Evolutionary conservation across 2,329 filamentous ascomycete species (phyloP), one percentile per base, ranked within the genome.

Genomic region (Aspergillus sergii): DNA sequence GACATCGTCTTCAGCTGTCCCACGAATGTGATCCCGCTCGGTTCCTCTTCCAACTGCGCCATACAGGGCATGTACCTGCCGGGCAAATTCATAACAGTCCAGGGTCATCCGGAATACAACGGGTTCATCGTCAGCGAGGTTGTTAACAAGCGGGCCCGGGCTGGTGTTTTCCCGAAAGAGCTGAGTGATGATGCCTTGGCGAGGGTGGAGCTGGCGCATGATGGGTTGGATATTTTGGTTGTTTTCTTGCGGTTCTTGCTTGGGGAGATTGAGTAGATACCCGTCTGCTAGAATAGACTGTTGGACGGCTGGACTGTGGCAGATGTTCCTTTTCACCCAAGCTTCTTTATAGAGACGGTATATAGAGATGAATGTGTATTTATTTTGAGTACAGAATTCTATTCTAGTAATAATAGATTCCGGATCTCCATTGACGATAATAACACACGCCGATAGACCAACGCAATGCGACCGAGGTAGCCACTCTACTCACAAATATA

Each of bases 101-200:
- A 97, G 80, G 93, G 92, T 7, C 93, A 96, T 76, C 93, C 93
- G 0, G 93, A 97, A 76, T 95, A 94, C 75, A 91, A 84, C 4
- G 83, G 84, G 63, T 84, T 88, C 19, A 93, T 96, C 67, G 86
- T 93, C 70, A 81, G 80, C 21, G 89, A 92, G 75, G 78, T 96
- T 43, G 78, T 94, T 60, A 82, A 85, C 64, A 79, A 84, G 64
- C 84, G 93, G 61, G 86, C 91, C 72, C 81, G 83, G 32, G 81
- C 81, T 55, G 92, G 91, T 1, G 82, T 95, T 26, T 91, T 97
- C 67, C 79, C 84, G 60, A 88, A 94, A 61, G 87, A 87, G 21
- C 78, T 90, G 64, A 94, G 87, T 69, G 78, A 87, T 61, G 90
- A 92, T 69, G 91, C 86, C 30, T 85, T 94, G 74, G 80, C 78